Conservation (phyloP, 495 filamentous ascomycete species). For the Penicillium mononematosum region DNA sequence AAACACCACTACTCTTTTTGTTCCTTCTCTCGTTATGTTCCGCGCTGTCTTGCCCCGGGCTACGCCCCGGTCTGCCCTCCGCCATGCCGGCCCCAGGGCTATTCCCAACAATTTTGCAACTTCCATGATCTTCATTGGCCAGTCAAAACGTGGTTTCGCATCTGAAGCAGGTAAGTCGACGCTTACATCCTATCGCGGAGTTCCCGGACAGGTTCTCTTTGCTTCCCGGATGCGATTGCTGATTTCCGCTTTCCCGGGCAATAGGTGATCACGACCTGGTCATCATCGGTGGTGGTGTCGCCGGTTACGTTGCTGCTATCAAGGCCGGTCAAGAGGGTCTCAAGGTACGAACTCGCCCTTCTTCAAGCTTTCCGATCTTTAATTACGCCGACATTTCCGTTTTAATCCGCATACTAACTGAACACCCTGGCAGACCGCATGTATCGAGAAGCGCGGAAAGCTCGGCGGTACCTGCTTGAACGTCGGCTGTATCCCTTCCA, state of each 20-base stretch:
- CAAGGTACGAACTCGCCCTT: slow-evolving; percentile 61
- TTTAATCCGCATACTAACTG: slow-evolving; percentile 14
- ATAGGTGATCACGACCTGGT: slow-evolving; percentile 87
- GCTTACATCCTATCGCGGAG: not conserved
- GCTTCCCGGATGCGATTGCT: slow-evolving; percentile 28
- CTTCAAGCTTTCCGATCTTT: not conserved
- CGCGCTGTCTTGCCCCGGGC: slow-evolving; percentile 67
- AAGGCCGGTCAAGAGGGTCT: slow-evolving; percentile 97
- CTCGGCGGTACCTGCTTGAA: slow-evolving; percentile 98
- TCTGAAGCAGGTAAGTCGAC: slow-evolving; percentile 68
- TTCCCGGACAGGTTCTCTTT: slow-evolving; percentile 6
- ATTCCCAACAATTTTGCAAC: slow-evolving; percentile 56
- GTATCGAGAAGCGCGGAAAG: slow-evolving; percentile 96
- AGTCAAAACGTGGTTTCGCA: slow-evolving; percentile 70
- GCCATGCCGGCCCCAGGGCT: slow-evolving; percentile 40
- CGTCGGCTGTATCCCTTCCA: slow-evolving; percentile 98
- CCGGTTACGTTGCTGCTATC: slow-evolving; percentile 98
- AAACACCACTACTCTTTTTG: slow-evolving; percentile 16
- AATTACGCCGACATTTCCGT: not conserved
- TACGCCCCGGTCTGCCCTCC: slow-evolving; percentile 63
- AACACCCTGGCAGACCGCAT: slow-evolving; percentile 66
- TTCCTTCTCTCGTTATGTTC: slow-evolving; percentile 59
- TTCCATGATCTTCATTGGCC: slow-evolving; percentile 53
- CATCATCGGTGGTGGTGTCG: slow-evolving; percentile 96
- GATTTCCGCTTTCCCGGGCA: slow-evolving; percentile 24